Base-by-base conservation (phyloP, 208 protist genomes). In the Strigomonas culicis region DNA sequence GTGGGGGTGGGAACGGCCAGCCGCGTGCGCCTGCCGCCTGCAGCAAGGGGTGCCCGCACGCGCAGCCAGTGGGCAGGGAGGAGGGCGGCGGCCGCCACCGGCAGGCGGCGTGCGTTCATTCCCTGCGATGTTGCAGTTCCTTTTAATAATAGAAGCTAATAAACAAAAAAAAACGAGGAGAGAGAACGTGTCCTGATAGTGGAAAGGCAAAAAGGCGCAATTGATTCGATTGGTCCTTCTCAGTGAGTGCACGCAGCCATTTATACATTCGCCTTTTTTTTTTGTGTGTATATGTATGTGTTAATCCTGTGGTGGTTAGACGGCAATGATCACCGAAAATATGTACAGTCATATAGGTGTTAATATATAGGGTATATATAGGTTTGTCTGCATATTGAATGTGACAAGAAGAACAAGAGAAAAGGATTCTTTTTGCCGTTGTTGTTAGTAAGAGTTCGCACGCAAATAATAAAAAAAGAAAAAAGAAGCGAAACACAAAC, bases 401-500 rank as follows among this genome's bases (percentile, higher is more conserved):
- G 32, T 57, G 56, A 66, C 6, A 66, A 39, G 17, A 43, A 39
- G 56, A 36, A 39, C 15, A 56, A 46, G 34, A 57, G 13, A 36
- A 52, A 34, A 30, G 8, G 6, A 17, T 41, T 41, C 36, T 6
- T 17, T 13, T 17, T 41, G 13, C 21, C 4, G 46, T 50, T 50
- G 46, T 50, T 7, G 46, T 21, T 50, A 24, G 36, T 41, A 41
- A 6, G 36, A 41, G 13, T 17, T 6, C 25, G 58, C 49, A 21
- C 31, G 27, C 17, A 25, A 58, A 59, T 41, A 64, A 41, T 31
- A 49, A 62, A 44, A 49, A 62, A 49, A 34, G 21, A 49, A 28
- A 46, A 58, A 30, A 58, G 52, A 34, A 58, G 49, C 24, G 19
- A 58, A 30, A 31, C 15, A 58, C 11, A 4, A 58, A 8, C 32